These are phyloP conservation scores for Apiospora marii DNA, from an alignment of 2,329 filamentous ascomycete species.

Conservation along the genomic window DNA sequence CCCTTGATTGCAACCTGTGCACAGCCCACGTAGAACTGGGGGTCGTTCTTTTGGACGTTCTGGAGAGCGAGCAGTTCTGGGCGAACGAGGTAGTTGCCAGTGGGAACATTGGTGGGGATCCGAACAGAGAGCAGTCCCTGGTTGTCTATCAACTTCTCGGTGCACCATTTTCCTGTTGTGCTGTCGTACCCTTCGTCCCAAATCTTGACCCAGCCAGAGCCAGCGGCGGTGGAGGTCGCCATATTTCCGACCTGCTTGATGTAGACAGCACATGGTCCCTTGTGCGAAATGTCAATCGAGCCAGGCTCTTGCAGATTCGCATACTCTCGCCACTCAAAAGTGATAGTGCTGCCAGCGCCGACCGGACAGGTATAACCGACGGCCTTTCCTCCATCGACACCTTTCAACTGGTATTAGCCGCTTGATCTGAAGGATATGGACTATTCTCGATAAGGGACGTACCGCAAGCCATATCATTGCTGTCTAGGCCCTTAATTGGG, in stretches of 20 bases:
- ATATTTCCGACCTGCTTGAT: conserved; percentile 73
- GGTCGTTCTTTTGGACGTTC: conserved; percentile 62
- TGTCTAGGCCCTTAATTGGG: conserved; percentile 65
- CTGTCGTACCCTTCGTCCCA: conserved; percentile 73
- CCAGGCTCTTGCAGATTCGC: conserved; percentile 62
- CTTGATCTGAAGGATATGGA: conserved; percentile 49
- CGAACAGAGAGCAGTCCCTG: conserved; percentile 69
- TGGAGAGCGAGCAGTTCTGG: conserved; percentile 76
- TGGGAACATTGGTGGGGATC: conserved; percentile 67
- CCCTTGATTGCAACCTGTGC: conserved; percentile 71
- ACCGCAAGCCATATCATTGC: conserved; percentile 76
- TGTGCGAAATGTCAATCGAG: conserved; percentile 61
- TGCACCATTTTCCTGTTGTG: conserved; percentile 69
- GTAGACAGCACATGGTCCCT: conserved; percentile 76
- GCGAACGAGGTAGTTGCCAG: conserved; percentile 75
- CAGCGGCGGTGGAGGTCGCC: conserved; percentile 58
- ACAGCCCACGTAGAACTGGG: conserved; percentile 79
- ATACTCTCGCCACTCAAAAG: conserved; percentile 71
- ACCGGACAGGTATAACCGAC: conserved; percentile 59
- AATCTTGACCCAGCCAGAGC: conserved; percentile 81
- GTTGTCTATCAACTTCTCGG: conserved; percentile 70
- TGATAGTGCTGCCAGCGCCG: conserved; percentile 62
- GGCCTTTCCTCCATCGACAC: conserved; percentile 33
- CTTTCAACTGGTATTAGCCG: background rate
- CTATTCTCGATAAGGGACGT: conserved; percentile 44